Evolutionary conservation across 768 basidiomycete species (phyloP).

Genomic region (Podaxis pistillaris): DNA sequence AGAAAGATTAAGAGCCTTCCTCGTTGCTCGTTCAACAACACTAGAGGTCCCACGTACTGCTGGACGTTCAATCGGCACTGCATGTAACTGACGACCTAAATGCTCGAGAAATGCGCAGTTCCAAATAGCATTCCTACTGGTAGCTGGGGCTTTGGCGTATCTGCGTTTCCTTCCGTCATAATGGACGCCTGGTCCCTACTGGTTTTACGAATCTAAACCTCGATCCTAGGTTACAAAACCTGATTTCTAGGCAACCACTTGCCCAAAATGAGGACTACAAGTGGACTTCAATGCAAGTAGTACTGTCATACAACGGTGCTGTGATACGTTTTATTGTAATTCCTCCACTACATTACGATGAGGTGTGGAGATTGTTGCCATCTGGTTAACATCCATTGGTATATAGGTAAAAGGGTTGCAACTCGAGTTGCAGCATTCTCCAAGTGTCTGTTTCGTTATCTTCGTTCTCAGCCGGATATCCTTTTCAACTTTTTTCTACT

Average conservation of each 20-base stretch:
- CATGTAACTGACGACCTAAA: no score
- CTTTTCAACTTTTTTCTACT: neutral
- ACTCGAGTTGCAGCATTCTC: neutral
- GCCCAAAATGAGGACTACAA: neutral
- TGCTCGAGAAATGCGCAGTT: no score
- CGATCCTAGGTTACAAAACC: no score
- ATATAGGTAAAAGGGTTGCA: neutral
- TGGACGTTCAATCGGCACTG: no score
- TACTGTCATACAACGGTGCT: neutral
- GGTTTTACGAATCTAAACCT: no score
- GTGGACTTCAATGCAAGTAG: neutral
- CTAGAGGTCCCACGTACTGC: no score
- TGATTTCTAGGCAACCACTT: neutral
- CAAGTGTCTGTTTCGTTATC: neutral
- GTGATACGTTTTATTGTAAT: neutral
- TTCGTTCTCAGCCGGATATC: no score
- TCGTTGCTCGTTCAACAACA: neutral
- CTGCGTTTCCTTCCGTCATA: no score
- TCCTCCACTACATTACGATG: neutral
- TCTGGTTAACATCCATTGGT: neutral
- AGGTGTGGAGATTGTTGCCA: neutral
- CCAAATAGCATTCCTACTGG: no score
- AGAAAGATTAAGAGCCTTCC: neutral
- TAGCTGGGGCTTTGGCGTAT: no score
- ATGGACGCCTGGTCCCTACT: no score